These are phyloP conservation scores for Parathielavia hyrcaniae DNA, from an alignment of 495 filamentous ascomycete species.

Conservation along the genomic window DNA sequence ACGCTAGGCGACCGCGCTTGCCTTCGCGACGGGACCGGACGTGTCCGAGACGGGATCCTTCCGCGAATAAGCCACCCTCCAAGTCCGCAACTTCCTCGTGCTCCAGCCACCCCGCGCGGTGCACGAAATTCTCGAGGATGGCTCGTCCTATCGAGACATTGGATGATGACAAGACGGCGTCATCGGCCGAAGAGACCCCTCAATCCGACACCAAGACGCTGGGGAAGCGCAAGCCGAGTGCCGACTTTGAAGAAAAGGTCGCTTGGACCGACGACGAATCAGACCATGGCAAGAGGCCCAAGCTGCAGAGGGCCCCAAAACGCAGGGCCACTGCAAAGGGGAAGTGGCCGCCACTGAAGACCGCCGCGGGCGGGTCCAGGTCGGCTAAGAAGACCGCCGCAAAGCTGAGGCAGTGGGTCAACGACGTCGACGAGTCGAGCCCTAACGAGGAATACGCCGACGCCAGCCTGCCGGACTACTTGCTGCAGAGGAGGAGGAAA, in stretches of 20 bases:
- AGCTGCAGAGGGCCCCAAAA: constrained; percentile 19
- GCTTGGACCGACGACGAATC: constrained; percentile 40
- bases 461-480: constrained; percentile 41
- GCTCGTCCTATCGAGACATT: constrained; percentile 19
- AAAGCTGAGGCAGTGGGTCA: constrained; percentile 5
- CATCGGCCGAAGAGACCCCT: constrained; percentile 3
- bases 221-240: constrained; percentile 26
- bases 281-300: constrained; percentile 34
- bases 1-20: constrained; percentile 9
- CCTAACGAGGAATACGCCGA: constrained; percentile 28
- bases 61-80: neutral
- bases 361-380: neutral
- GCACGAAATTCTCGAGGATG: constrained; percentile 16
- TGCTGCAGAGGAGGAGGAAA: constrained; percentile 47
- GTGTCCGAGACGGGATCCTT: neutral
- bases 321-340: constrained; percentile 23
- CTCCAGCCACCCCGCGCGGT: neutral
- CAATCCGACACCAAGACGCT: neutral
- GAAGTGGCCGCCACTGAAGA: constrained; percentile 11
- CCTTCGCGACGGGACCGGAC: neutral
- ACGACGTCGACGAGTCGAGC: constrained; percentile 20
- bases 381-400: constrained; percentile 13
- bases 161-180: constrained; percentile 23
- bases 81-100: neutral
- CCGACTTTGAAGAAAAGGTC: constrained; percentile 32